Evolutionary conservation across 768 basidiomycete species (phyloP), one percentile per base, ranked within the genome.

Genomic region (Hygrophorus russula): DNA sequence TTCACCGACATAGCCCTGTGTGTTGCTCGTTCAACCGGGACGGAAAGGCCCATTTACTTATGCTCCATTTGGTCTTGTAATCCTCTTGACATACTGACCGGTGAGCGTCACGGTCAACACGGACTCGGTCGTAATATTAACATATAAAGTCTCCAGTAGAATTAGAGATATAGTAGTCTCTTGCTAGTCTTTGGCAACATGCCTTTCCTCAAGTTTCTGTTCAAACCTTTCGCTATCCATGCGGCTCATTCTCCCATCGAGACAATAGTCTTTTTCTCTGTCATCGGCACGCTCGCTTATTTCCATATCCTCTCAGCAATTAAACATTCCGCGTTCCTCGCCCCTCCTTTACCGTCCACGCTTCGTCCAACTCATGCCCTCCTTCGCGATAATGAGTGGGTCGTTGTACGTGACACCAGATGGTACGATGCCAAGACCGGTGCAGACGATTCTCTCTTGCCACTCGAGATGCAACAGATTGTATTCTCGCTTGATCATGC

Each of bases 281-380:
- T 92, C 55, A 60, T 93, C 47, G 84, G 86, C 15, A 98, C 96
- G 0, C 74, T 98, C 41, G 85, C 89, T 37, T 98, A 98, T 62
- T 96, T 98, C 60, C 91, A 94, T 56, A 73, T 96, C 51, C 75
- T 99, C 47, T 77, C 77, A 44, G 85, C 86, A 41, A 85, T 98
- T 56, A 92, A 93, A 54, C 80, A 91, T 54, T 89, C 85, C 0
- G 72, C 85, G 17, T 82, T 91, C 62, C 74, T 91, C 43, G 77
- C 78, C 1, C 68, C 82, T 0, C 56, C 69, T 12, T 49, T 70
- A 4, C 68, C 72, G 0, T 59, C 71, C 1, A 55, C 67, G 0
- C 65, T 80, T 18, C 66, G 71, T 2, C 69, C 87, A 0, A 63
- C 79, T 2, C 69, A 82, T 56, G 75, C 74, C 0, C 56, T 75